Conservation (phyloP, 106 monocot genomes). For the Allium sativum region DNA sequence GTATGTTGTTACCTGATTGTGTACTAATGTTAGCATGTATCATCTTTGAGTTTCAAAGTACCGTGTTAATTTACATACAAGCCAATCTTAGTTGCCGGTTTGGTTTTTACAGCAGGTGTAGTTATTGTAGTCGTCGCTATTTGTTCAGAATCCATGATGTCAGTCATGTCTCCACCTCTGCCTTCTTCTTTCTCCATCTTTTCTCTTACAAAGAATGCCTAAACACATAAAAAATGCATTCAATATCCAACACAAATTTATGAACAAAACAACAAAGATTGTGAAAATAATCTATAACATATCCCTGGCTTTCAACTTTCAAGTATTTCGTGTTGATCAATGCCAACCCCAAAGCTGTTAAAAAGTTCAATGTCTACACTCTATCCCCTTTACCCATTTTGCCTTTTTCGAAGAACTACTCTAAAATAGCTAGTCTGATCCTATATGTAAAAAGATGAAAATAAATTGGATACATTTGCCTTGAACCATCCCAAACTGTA, state of each 20-base stretch:
- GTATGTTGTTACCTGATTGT: constrained; percentile 33
- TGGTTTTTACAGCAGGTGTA: not conserved
- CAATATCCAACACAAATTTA: no score
- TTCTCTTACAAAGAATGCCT: constrained; percentile 70
- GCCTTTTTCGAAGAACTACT: constrained; percentile 22
- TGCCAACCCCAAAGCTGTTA: constrained; percentile 32
- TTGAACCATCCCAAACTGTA: constrained; percentile 78
- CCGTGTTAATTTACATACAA: no score
- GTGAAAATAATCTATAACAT: constrained; percentile 17
- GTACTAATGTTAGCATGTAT: constrained; percentile 94
- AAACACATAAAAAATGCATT: not conserved
- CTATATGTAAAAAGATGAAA: constrained; percentile 41
- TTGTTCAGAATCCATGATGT: constrained; percentile 12
- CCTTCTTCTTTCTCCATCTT: constrained; percentile 85
- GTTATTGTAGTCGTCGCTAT: constrained; percentile 6
- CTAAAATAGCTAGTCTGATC: constrained; percentile 18
- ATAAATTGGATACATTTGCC: constrained; percentile 76
- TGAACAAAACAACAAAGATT: no score
- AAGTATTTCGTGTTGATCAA: constrained; percentile 47
- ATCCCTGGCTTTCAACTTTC: constrained; percentile 67
- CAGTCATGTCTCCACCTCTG: constrained; percentile 43
- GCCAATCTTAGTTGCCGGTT: constrained; percentile 1
- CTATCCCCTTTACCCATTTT: constrained; percentile 11
- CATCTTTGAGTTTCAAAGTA: no score
- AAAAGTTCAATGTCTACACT: constrained; percentile 36